Percentiles rank a stretch among this genome's conserved stretches.
Evolutionary conservation across 306 rosid species (phyloP).

Genomic region (Mimosa bimucronata): DNA sequence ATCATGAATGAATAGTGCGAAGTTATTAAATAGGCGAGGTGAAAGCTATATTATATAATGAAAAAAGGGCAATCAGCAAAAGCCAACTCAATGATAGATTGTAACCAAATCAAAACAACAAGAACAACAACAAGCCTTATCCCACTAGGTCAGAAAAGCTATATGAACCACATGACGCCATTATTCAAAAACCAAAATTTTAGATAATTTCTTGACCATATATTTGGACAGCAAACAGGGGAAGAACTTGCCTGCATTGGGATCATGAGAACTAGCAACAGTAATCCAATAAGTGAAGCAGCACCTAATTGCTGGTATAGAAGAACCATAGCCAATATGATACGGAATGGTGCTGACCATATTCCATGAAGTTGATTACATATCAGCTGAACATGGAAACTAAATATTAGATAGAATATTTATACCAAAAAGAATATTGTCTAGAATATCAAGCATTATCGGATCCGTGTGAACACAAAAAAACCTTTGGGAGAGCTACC

Average conservation of each 20-base stretch:
- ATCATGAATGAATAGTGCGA: background rate
- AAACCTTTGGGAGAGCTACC: too few species aligned
- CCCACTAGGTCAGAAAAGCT: too few species aligned
- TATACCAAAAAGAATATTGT: background rate
- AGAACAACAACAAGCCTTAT: too few species aligned
- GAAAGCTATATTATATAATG: background rate
- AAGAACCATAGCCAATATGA: slow-evolving; percentile 69
- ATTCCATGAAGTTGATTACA: slow-evolving; percentile 78
- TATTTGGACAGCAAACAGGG: background rate
- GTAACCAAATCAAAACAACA: background rate
- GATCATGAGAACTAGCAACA: slow-evolving; percentile 64
- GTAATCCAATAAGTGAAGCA: slow-evolving; percentile 78
- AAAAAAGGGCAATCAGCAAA: background rate
- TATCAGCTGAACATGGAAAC: slow-evolving; percentile 58
- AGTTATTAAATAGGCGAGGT: background rate
- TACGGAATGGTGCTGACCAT: slow-evolving; percentile 95
- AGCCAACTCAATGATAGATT: background rate
- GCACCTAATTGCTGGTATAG: slow-evolving; percentile 92
- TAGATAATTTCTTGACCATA: too few species aligned
- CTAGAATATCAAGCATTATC: slow-evolving; percentile 3
- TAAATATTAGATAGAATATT: slow-evolving; percentile 14
- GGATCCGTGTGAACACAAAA: too few species aligned
- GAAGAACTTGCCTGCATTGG: slow-evolving; percentile 69
- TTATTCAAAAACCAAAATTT: too few species aligned
- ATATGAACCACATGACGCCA: too few species aligned